Percentiles rank a stretch among this genome's conserved stretches.
Evolutionary conservation across 208 protist genomes (phyloP).

Genomic region (Strigomonas oncopelti): DNA sequence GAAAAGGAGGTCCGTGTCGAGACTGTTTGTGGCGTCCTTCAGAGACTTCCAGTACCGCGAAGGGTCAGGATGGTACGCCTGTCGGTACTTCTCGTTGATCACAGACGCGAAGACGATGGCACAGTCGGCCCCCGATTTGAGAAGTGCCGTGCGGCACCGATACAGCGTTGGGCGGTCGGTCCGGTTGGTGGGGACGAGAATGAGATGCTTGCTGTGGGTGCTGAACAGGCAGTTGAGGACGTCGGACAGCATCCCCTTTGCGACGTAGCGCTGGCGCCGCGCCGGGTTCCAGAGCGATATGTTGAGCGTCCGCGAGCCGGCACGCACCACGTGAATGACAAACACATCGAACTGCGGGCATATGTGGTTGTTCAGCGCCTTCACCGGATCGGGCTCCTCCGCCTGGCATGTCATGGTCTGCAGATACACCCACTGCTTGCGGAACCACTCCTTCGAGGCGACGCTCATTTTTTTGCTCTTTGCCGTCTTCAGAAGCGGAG

Average conservation of each 20-base stretch:
- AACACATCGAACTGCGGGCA: slow-evolving; percentile 60
- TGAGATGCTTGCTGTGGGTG: slow-evolving; percentile 48
- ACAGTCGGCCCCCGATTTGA: slow-evolving; percentile 49
- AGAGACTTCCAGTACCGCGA: slow-evolving; percentile 61
- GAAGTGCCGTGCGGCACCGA: slow-evolving; percentile 68
- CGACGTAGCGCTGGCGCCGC: slow-evolving; percentile 40
- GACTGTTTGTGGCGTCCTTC: slow-evolving; percentile 31
- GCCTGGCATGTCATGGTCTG: slow-evolving; percentile 53
- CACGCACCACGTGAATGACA: slow-evolving; percentile 79
- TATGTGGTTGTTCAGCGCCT: slow-evolving; percentile 40
- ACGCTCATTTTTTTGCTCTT: slow-evolving; percentile 12
- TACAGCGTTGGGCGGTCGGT: slow-evolving; percentile 76
- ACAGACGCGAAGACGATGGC: slow-evolving; percentile 70
- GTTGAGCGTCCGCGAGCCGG: slow-evolving; percentile 67
- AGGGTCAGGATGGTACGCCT: slow-evolving; percentile 69
- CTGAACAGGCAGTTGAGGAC: slow-evolving; percentile 68
- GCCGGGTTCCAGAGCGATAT: slow-evolving; percentile 61
- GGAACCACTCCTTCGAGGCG: slow-evolving; percentile 35
- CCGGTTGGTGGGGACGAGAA: slow-evolving; percentile 81
- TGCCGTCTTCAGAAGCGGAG: slow-evolving; percentile 19
- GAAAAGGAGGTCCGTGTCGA: slow-evolving; percentile 68
- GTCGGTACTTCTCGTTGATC: slow-evolving; percentile 51
- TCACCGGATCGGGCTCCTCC: slow-evolving; percentile 39
- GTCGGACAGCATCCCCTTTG: slow-evolving; percentile 85
- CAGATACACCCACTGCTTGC: slow-evolving; percentile 54